A percentile compares a stretch with the other conserved stretches of the same genome.
These are phyloP conservation scores for Apiospora hydei DNA, from an alignment of 2,329 filamentous ascomycete genomes.

Conservation along the genomic window DNA sequence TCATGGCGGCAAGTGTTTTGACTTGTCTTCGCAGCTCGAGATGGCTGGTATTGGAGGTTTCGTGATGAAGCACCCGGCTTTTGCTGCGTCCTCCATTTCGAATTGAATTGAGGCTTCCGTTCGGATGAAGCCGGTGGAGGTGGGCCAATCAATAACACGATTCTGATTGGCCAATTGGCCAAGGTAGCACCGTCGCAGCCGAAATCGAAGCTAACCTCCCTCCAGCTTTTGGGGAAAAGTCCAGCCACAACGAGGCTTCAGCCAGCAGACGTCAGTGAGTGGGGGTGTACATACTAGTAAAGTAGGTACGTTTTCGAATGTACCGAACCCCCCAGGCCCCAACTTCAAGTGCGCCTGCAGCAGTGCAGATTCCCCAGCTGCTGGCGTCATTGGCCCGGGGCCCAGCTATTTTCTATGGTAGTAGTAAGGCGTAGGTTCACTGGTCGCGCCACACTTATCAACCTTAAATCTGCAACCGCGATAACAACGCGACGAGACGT, in stretches of 20 bases:
- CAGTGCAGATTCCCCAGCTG: not conserved
- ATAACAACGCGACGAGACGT: not conserved
- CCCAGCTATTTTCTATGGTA: not conserved
- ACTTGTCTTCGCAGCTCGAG: conserved; percentile 11
- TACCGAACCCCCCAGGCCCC: not conserved
- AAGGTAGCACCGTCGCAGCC: conserved; percentile 5
- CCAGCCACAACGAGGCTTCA: conserved; percentile 5
- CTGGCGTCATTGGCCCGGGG: conserved; percentile 14
- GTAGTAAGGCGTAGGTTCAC: not conserved
- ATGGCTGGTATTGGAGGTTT: not conserved
- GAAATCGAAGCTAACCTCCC: conserved; percentile 2
- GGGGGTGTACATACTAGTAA: not conserved
- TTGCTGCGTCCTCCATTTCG: not conserved
- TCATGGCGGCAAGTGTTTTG: not conserved
- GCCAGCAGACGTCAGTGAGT: not conserved
- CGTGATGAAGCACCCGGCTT: not conserved
- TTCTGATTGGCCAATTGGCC: conserved; percentile 1
- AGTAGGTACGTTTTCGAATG: not conserved
- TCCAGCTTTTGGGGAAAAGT: not conserved
- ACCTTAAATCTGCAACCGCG: conserved; percentile 21
- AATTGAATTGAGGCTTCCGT: conserved; percentile 7
- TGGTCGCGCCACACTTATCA: conserved; percentile 12
- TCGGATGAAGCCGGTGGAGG: conserved; percentile 7
- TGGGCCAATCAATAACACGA: not conserved
- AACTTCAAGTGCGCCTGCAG: not conserved